A percentile compares a stretch with the other conserved stretches of the same genome.
phyloP scores from a whole-genome alignment of 805 yeast species.

The Ogataea sp. region DNA sequence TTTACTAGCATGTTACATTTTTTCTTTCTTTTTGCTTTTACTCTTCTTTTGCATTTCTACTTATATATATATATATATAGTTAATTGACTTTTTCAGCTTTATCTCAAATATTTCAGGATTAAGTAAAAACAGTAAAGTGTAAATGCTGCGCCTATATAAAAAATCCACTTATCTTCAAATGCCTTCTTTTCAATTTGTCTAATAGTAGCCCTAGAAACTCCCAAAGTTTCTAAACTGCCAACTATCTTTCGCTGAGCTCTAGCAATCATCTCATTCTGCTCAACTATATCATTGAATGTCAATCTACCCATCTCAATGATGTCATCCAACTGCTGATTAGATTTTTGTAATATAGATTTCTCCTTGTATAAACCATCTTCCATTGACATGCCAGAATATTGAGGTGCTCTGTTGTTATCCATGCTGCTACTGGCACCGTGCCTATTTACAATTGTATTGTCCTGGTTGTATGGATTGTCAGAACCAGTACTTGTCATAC shows the following conservation, averaged over 20 bases:
- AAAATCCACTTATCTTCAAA: conserved; percentile 82
- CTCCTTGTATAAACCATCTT: conserved; percentile 67
- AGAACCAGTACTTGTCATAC: conserved; percentile 16
- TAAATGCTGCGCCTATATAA: conserved; percentile 59
- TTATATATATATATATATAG: not conserved
- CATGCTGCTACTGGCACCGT: not conserved
- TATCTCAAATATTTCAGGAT: conserved; percentile 59
- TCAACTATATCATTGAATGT: conserved; percentile 82
- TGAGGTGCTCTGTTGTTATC: conserved; percentile 14
- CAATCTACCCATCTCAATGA: conserved; percentile 79
- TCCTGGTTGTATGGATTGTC: conserved; percentile 43
- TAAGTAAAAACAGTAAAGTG: conserved; percentile 59
- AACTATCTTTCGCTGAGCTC: conserved; percentile 56
- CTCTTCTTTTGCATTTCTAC: not conserved
- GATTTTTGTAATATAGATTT: conserved; percentile 56
- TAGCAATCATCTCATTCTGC: conserved; percentile 65
- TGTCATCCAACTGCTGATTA: conserved; percentile 77
- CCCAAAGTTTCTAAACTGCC: conserved; percentile 75
- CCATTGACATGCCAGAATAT: conserved; percentile 27
- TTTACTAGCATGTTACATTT: not conserved
- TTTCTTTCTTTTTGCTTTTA: not conserved
- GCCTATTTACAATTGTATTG: conserved; percentile 10
- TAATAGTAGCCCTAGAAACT: conserved; percentile 76
- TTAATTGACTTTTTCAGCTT: not conserved
- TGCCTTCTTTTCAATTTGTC: conserved; percentile 72